Conservation (phyloP, 805 yeast genomes). For the Candida tallmaniae region DNA sequence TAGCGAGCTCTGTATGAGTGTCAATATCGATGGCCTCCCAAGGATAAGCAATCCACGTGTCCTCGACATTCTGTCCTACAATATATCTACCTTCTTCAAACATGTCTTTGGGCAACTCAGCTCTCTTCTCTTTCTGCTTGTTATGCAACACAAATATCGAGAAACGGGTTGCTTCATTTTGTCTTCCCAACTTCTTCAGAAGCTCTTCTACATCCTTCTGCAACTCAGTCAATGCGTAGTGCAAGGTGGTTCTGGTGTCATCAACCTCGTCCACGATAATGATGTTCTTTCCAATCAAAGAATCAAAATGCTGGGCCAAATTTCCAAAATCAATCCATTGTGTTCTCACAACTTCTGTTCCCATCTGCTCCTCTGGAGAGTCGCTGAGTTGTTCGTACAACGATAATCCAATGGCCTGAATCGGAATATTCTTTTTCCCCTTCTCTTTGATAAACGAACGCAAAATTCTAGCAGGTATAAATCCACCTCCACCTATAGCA, state of each 20-base stretch:
- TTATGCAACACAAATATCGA: constrained; percentile 81
- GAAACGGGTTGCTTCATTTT: constrained; percentile 58
- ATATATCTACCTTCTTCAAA: constrained; percentile 62
- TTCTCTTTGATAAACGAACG: constrained; percentile 57
- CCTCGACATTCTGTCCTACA: constrained; percentile 72
- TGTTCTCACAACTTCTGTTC: constrained; percentile 79
- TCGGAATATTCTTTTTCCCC: constrained; percentile 63
- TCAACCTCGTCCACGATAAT: constrained; percentile 88
- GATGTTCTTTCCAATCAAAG: constrained; percentile 75
- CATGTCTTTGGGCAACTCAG: constrained; percentile 60
- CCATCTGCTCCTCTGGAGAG: constrained; percentile 40
- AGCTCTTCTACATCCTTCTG: constrained; percentile 58
- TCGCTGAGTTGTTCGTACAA: constrained; percentile 53
- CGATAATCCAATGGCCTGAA: constrained; percentile 66
- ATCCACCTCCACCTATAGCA: constrained; percentile 74
- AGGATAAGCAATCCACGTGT: constrained; percentile 84
- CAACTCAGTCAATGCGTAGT: constrained; percentile 76
- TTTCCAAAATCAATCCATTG: constrained; percentile 88
- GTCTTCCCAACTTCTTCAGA: constrained; percentile 55
- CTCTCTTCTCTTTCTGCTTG: constrained; percentile 77
- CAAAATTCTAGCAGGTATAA: constrained; percentile 63
- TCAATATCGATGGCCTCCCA: constrained; percentile 87
- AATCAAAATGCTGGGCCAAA: constrained; percentile 62
- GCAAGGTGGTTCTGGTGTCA: constrained; percentile 86
- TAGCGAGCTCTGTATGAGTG: constrained; percentile 62